A percentile compares a stretch with the other conserved stretches of the same genome.
Conservation (phyloP, 352 stramenopile species). For the Globisporangium carolinianum region DNA sequence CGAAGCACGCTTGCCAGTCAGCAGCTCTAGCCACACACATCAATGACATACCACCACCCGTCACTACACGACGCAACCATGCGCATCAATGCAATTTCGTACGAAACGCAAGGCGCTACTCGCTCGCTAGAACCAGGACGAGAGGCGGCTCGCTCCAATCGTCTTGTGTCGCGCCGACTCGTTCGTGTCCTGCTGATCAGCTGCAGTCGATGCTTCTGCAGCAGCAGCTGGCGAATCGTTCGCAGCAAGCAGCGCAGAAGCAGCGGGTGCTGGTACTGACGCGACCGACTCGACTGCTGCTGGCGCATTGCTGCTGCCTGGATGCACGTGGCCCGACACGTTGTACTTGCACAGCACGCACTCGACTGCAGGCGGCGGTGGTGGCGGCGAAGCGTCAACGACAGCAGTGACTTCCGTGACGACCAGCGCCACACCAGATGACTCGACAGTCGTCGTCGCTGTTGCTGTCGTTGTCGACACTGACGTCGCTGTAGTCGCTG, state of each 20-base stretch:
- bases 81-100: no score
- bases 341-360: constrained; percentile 24
- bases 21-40: no score
- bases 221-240: neutral
- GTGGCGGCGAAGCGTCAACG: neutral
- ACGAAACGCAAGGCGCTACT: no score
- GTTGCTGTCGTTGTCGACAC: neutral
- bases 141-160: constrained; percentile 1
- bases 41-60: no score
- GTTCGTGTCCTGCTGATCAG: constrained; percentile 6
- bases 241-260: neutral
- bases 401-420: neutral
- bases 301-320: neutral
- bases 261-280: no score
- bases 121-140: neutral
- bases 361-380: constrained; percentile 11
- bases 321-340: constrained; percentile 3
- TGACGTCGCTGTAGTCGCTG: neutral
- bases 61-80: no score
- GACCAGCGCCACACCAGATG: neutral
- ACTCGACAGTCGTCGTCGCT: neutral
- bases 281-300: no score
- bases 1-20: no score
- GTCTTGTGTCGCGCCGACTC: neutral
- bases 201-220: neutral